Base-by-base conservation (phyloP, 495 filamentous ascomycete species). In the Penicillium ochrochloron region DNA sequence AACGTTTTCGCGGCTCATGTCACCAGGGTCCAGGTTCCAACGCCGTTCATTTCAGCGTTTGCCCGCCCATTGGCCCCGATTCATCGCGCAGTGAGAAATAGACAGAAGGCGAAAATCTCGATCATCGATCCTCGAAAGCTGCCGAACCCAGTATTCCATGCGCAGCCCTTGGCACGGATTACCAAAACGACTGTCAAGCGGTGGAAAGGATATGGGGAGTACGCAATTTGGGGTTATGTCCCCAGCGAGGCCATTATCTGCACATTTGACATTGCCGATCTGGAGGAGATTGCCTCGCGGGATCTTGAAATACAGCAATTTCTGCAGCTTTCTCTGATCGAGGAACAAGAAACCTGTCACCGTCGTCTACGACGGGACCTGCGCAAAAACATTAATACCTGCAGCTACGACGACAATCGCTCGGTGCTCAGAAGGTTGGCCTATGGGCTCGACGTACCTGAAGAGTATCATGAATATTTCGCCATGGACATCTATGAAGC, bases 21-120 rank as follows among this genome's bases (percentile, higher is more conserved):
- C 0, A 59, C 61, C 0, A 74, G 63, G 15, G 31, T 61, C 10
- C 33, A 62, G 0, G 37, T 62, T 2, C 51, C 53, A 0, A 66
- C 72, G 0, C 79, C 79, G 0, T 79, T 81, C 17, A 78, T 82
- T 8, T 82, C 79, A 0, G 71, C 73, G 0, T 74, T 64, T 7
- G 48, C 19, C 0, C 62, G 66, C 0, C 68, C 71, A 5, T 57
- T 80, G 1, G 55, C 72, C 2, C 78, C 79, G 1, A 52, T 82
- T 0, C 79, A 82, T 57, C 61, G 78, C 34, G 72, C 68, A 0
- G n/a, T 80, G 9, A 39, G 62, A 2, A 55, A 65, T 2, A n/a
- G 66, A n/a, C 66, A 73, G 25, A 70, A 65, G 0, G 76, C 79
- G 0, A 65, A 68, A 1, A 35, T 81, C 3, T 59, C 64, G 0